Conservation (phyloP, 345 rosid genomes). For the Combretum micranthum region DNA sequence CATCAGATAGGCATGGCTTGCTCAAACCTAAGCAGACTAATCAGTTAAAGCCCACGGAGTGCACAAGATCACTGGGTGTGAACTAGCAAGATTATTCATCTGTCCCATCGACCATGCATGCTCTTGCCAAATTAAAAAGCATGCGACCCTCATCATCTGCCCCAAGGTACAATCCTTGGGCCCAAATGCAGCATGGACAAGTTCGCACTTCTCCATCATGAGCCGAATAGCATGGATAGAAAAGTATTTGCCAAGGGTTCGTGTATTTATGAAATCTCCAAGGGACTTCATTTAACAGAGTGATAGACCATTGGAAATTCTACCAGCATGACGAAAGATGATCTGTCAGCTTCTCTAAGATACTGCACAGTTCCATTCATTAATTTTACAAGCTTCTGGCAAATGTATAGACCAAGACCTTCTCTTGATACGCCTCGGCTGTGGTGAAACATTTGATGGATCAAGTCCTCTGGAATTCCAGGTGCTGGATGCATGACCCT, state of each 20-base stretch:
- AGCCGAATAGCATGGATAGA: too few relatives aligned
- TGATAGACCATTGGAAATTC: slow-evolving; percentile 49
- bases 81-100: too few relatives aligned
- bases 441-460: slow-evolving; percentile 64
- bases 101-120: too few relatives aligned
- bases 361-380: slow-evolving; percentile 79
- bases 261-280: not conserved
- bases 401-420: slow-evolving; percentile 68
- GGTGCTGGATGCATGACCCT: slow-evolving; percentile 81
- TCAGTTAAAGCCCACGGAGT: too few relatives aligned
- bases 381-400: slow-evolving; percentile 67
- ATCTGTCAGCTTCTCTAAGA: slow-evolving; percentile 59
- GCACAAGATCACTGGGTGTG: too few relatives aligned
- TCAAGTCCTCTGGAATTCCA: slow-evolving; percentile 63
- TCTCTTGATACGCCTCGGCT: slow-evolving; percentile 53
- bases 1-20: too few relatives aligned
- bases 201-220: too few relatives aligned
- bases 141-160: too few relatives aligned
- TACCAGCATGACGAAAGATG: slow-evolving; percentile 55
- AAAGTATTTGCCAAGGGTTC: not conserved
- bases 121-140: too few relatives aligned
- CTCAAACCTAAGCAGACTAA: too few relatives aligned
- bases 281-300: slow-evolving; percentile 1
- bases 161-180: too few relatives aligned
- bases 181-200: too few relatives aligned